Conservation (phyloP, 352 stramenopile species). For the Pythium phragmiticola region DNA sequence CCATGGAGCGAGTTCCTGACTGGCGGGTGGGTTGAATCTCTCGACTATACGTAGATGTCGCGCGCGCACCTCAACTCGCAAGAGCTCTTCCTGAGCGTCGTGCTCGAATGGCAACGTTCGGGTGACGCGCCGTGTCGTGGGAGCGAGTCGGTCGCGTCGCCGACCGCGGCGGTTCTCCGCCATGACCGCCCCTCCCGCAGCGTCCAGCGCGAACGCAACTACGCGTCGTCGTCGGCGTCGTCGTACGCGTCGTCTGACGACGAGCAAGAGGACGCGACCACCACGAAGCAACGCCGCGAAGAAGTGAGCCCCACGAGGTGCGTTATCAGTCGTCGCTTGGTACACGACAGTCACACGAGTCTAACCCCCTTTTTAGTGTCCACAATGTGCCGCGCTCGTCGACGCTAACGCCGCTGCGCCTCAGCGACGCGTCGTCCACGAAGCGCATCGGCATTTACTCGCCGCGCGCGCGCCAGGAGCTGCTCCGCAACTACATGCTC, state of each 20-base stretch:
- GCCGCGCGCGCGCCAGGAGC: constrained; percentile 53
- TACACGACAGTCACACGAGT: no score
- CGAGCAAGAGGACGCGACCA: no score
- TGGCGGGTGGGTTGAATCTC: constrained; percentile 3
- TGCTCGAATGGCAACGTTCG: constrained; percentile 46
- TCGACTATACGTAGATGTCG: constrained; percentile 24
- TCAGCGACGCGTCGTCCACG: constrained; percentile 34
- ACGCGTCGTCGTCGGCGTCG: no score
- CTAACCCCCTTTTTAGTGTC: constrained; percentile 28
- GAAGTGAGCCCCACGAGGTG: constrained; percentile 67
- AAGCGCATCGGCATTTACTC: constrained; percentile 77
- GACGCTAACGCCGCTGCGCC: constrained; percentile 41
- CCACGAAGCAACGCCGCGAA: constrained; percentile 3
- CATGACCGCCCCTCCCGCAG: no score
- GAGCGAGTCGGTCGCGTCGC: no score
- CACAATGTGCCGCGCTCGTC: constrained; percentile 36
- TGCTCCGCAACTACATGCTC: constrained; percentile 78
- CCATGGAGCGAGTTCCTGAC: no score
- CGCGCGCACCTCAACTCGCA: constrained; percentile 57
- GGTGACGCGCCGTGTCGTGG: no score
- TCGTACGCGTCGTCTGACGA: no score
- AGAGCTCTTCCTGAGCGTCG: constrained; percentile 81
- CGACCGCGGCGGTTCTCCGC: no score
- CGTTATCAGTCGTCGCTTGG: background rate
- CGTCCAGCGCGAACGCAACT: no score